A percentile compares a stretch with the other conserved stretches of the same genome.
Conservation (phyloP, 208 protist genomes). For the Kentomonas sorsogonicus region DNA sequence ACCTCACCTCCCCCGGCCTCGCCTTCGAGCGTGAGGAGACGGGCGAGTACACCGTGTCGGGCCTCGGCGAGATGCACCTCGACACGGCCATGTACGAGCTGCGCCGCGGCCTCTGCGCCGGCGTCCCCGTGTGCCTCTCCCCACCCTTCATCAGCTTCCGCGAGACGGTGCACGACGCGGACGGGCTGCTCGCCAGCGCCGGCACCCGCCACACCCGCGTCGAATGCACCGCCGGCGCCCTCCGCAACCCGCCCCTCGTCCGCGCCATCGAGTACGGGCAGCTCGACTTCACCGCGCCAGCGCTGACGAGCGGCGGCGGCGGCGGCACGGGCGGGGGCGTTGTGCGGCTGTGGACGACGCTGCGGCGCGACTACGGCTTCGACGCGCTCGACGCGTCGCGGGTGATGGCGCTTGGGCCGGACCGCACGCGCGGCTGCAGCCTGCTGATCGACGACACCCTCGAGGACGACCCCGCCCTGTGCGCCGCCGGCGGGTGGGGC, state of each 20-base stretch:
- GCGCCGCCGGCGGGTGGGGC: not conserved
- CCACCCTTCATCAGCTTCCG: slow-evolving; percentile 96
- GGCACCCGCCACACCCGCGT: slow-evolving; percentile 32
- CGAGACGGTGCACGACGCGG: slow-evolving; percentile 96
- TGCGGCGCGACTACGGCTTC: slow-evolving; percentile 87
- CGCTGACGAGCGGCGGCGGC: not conserved
- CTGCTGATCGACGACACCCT: slow-evolving; percentile 97
- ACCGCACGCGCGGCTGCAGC: slow-evolving; percentile 89
- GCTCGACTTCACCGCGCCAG: slow-evolving; percentile 18
- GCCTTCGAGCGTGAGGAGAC: slow-evolving; percentile 95
- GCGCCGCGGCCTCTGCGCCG: slow-evolving; percentile 62
- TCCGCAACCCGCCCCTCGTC: slow-evolving; percentile 29
- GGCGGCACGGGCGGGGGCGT: not conserved
- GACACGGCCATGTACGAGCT: slow-evolving; percentile 98
- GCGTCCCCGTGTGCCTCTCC: slow-evolving; percentile 57
- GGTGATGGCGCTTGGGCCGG: slow-evolving; percentile 93
- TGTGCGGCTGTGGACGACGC: slow-evolving; percentile 41
- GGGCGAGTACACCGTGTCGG: slow-evolving; percentile 97
- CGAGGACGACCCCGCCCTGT: slow-evolving; percentile 21
- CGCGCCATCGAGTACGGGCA: slow-evolving; percentile 47
- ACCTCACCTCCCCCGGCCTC: slow-evolving; percentile 88
- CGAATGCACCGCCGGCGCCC: slow-evolving; percentile 48
- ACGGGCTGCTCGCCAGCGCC: slow-evolving; percentile 63
- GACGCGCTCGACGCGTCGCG: slow-evolving; percentile 93
- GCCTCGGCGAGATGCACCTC: slow-evolving; percentile 98